phyloP scores from a whole-genome alignment of 495 filamentous ascomycete species.

The Achaetomiella virescens region DNA sequence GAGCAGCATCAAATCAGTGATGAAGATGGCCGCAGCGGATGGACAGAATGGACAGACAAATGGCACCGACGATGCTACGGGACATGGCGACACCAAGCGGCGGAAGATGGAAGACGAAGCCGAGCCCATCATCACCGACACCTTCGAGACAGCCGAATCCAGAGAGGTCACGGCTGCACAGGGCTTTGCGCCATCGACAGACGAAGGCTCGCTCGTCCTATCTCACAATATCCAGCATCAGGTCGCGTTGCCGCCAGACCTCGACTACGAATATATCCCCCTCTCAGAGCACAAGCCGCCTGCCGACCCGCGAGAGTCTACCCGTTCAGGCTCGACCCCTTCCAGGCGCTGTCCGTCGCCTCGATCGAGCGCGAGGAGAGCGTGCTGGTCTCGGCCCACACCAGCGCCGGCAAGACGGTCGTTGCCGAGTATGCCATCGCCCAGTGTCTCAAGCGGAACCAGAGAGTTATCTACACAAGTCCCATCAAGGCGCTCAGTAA shows the following conservation, averaged over 20 bases:
- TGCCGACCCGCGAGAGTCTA: conserved; percentile 72
- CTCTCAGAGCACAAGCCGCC: conserved; percentile 85
- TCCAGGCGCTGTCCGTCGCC: conserved; percentile 86
- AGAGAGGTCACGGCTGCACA: conserved; percentile 75
- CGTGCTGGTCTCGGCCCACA: conserved; percentile 94
- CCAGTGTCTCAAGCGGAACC: conserved; percentile 92
- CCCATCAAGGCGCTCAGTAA: conserved; percentile 98
- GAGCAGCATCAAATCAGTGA: neutral
- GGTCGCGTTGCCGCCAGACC: conserved; percentile 82
- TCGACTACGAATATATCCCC: conserved; percentile 79
- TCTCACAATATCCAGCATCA: conserved; percentile 98
- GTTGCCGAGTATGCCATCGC: conserved; percentile 98
- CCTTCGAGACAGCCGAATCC: conserved; percentile 93
- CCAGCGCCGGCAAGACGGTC: conserved; percentile 95
- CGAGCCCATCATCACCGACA: conserved; percentile 82
- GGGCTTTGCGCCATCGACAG: conserved; percentile 68
- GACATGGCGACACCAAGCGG: conserved; percentile 55
- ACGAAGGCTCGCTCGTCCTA: conserved; percentile 60
- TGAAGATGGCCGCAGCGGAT: conserved; percentile 4
- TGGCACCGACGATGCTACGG: conserved; percentile 10
- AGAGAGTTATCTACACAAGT: conserved; percentile 98
- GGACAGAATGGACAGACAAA: conserved; percentile 17
- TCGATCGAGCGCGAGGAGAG: conserved; percentile 94
- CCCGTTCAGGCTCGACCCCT: conserved; percentile 90
- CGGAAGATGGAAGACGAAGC: conserved; percentile 64